Evolutionary conservation across 179 eudicot genomes (phyloP), one percentile per base, ranked within the genome.

Genomic region (Beta lomatogona): DNA sequence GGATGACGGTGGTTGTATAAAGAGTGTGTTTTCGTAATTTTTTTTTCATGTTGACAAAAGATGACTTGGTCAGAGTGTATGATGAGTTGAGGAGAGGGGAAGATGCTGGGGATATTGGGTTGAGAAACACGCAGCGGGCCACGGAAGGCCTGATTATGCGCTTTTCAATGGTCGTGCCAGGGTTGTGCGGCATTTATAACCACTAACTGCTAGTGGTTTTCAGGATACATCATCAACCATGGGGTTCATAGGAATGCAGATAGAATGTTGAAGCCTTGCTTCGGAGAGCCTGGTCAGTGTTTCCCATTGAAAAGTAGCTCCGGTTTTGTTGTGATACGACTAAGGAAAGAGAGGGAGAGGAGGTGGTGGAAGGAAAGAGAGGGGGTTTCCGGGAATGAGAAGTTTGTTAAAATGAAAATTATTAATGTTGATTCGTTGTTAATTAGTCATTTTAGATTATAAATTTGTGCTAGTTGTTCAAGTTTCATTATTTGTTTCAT

Each of bases 251-350:
- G 57, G 1, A 83, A 89, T 25, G 92, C 98, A 0, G 90, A 74
- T 65, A 91, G 78, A 86, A 90, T 94, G 95, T 86, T 95, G 83
- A 87, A 63, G 58, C 98, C 98, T 0, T 92, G 98, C 80, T 95
- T 92, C 79, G 98, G 97, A 55, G 94, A 94, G 85, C 98, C 99
- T 65, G 98, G 98, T 45, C 89, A 89, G 79, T 94, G 97, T 88
- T 94, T 96, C 61, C 87, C 99, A 3, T 81, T 96, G 46, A 92
- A 91, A 74, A 97, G 99, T 54, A 83, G 82, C 69, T 83, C 75
- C 81, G 99, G 99, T 21, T 96, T 89, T 89, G 94, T 94, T 80
- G 72, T 82, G 53, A 87, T 94, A 57, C 87, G 77, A 84, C 92
- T 95, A 48, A 86, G 95, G 85, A 85, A n/a, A n/a, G n/a, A n/a